These are phyloP conservation scores for Tolypocladium ophioglossoides DNA, from an alignment of 2,329 filamentous ascomycete species.

Conservation along the genomic window DNA sequence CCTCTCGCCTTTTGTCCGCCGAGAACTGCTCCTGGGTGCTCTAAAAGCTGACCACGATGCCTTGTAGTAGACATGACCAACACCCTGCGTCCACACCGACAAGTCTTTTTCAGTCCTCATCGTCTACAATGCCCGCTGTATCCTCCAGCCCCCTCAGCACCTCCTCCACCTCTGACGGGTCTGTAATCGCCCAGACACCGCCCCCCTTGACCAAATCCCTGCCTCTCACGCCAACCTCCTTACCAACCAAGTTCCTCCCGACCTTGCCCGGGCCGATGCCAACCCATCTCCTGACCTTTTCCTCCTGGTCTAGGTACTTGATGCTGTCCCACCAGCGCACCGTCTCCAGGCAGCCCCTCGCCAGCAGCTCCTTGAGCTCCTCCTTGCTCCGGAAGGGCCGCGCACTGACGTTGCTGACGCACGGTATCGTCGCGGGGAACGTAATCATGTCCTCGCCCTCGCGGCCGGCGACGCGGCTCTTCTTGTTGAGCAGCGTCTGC, in stretches of 20 bases:
- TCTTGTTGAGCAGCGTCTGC: conserved; percentile 52
- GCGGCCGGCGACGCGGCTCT: conserved; percentile 41
- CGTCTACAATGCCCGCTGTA: conserved; percentile 43
- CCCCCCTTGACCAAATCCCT: conserved; percentile 74
- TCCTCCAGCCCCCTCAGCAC: conserved; percentile 55
- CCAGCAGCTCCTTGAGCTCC: conserved; percentile 68
- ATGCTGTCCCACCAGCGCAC: conserved; percentile 94
- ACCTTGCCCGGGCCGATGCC: conserved; percentile 93
- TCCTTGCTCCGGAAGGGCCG: conserved; percentile 63
- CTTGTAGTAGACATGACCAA: background rate
- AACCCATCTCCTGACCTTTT: conserved; percentile 74
- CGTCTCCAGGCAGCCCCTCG: conserved; percentile 79
- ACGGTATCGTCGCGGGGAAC: conserved; percentile 66
- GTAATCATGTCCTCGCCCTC: conserved; percentile 55
- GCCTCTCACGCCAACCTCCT: conserved; percentile 81
- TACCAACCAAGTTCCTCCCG: conserved; percentile 83
- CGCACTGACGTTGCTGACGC: conserved; percentile 79
- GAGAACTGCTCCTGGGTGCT: background rate
- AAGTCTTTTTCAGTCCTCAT: conserved; percentile 24
- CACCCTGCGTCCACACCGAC: background rate
- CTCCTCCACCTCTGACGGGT: conserved; percentile 66
- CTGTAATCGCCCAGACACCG: conserved; percentile 85
- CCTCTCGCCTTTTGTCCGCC: background rate
- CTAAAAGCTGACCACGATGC: background rate
- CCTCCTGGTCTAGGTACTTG: conserved; percentile 74